Conservation (phyloP, 495 filamentous ascomycete genomes). For the Trichoderma parareesei region DNA sequence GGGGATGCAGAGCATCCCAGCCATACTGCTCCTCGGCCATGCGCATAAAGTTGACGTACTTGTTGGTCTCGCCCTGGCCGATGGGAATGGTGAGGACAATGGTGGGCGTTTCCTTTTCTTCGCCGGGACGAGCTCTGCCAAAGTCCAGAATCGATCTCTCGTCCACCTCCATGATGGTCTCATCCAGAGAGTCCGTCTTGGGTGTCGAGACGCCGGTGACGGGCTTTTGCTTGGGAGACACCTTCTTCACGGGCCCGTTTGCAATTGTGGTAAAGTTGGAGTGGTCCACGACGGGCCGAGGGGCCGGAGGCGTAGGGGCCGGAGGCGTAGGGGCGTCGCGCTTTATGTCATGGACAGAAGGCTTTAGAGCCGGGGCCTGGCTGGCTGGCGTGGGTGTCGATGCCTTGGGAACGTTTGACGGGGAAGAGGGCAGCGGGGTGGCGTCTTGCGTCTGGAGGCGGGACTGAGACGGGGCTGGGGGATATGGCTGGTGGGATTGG, state of each 20-base stretch:
- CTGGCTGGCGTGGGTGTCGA: not conserved
- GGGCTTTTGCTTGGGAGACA: constrained; percentile 26
- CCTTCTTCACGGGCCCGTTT: constrained; percentile 16
- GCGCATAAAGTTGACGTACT: constrained; percentile 91
- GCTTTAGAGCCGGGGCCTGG: constrained; percentile 4
- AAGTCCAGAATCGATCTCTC: constrained; percentile 45
- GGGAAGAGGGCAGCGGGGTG: constrained; percentile 15
- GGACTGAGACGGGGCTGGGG: constrained; percentile 13
- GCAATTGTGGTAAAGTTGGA: constrained; percentile 15
- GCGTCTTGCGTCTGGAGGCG: constrained; percentile 24
- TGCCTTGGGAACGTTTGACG: constrained; percentile 20
- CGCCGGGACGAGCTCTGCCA: constrained; percentile 38
- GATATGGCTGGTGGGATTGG: constrained; percentile 32
- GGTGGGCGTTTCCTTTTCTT: constrained; percentile 55
- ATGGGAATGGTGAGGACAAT: constrained; percentile 80
- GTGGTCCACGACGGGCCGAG: constrained; percentile 24
- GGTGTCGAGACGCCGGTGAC: constrained; percentile 33
- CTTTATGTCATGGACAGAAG: not conserved
- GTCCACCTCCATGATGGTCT: constrained; percentile 21
- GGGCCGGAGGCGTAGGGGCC: constrained; percentile 21
- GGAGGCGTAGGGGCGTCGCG: constrained; percentile 10
- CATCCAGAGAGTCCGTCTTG: constrained; percentile 30
- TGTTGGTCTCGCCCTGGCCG: constrained; percentile 62
- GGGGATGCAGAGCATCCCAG: constrained; percentile 86
- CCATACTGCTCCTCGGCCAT: constrained; percentile 90